phyloP scores from a whole-genome alignment of 805 yeast species.

The Zygosaccharomyces rouxii region DNA sequence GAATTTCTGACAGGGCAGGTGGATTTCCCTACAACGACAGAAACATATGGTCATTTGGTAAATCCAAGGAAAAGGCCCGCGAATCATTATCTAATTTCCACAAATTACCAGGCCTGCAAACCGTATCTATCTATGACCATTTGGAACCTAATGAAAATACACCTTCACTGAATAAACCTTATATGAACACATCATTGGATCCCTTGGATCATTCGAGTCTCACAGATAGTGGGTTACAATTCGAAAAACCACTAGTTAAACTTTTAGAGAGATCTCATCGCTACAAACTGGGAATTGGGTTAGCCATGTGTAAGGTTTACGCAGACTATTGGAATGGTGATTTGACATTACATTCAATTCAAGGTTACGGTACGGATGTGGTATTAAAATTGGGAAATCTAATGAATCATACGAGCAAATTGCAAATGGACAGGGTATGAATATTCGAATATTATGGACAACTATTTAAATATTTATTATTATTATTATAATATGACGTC shows the following conservation, averaged over 20 bases:
- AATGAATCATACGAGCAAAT: slow-evolving; percentile 59
- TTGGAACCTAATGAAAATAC: slow-evolving; percentile 13
- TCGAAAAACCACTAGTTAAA: slow-evolving; percentile 49
- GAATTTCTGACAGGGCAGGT: slow-evolving; percentile 88
- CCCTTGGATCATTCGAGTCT: slow-evolving; percentile 33
- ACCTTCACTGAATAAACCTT: slow-evolving; percentile 16
- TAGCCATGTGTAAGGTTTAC: slow-evolving; percentile 89
- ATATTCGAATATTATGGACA: neutral
- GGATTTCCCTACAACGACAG: slow-evolving; percentile 58
- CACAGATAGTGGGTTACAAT: slow-evolving; percentile 22
- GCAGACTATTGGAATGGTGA: slow-evolving; percentile 98
- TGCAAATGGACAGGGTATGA: slow-evolving; percentile 69
- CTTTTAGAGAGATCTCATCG: slow-evolving; percentile 71
- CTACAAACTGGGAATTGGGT: slow-evolving; percentile 75
- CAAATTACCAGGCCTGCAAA: slow-evolving; percentile 57
- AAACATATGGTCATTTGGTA: slow-evolving; percentile 85
- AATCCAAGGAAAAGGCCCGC: slow-evolving; percentile 55
- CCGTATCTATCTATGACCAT: slow-evolving; percentile 34
- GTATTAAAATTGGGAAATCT: slow-evolving; percentile 72
- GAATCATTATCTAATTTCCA: slow-evolving; percentile 63
- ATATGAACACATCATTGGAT: slow-evolving; percentile 39
- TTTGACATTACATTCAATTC: slow-evolving; percentile 71
- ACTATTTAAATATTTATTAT: neutral
- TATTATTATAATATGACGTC: neutral
- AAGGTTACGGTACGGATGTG: slow-evolving; percentile 91